Percentiles rank a stretch among this genome's conserved stretches.
Evolutionary conservation across 805 yeast genomes (phyloP).

Genomic region (Yamadazyma akitaensis): DNA sequence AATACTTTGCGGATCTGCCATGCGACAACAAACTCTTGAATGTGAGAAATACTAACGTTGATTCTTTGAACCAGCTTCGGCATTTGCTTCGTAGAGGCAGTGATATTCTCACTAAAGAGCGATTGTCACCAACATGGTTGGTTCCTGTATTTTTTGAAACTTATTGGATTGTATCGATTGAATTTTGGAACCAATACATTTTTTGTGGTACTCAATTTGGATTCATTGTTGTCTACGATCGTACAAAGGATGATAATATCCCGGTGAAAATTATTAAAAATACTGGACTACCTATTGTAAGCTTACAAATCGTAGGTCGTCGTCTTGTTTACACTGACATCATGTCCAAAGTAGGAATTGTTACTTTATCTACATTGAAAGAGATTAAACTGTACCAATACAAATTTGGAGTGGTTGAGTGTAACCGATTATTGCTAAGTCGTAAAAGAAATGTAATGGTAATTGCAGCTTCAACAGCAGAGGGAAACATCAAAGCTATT

Average conservation of each 20-base stretch:
- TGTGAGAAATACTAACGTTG: neutral
- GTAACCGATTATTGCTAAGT: neutral
- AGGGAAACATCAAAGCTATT: conserved; percentile 2
- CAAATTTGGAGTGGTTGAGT: conserved; percentile 7
- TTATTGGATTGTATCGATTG: conserved; percentile 24
- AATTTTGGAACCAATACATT: conserved; percentile 16
- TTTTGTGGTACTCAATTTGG: conserved; percentile 35
- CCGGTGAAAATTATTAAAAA: conserved; percentile 17
- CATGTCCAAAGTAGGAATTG: conserved; percentile 29
- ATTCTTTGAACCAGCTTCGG: conserved; percentile 4
- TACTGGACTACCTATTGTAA: conserved; percentile 25
- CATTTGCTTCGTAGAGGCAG: neutral
- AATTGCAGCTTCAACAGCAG: conserved; percentile 4
- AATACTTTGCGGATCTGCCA: conserved; percentile 3
- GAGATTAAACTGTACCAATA: conserved; percentile 2
- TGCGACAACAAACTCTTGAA: conserved; percentile 2
- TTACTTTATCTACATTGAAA: conserved; percentile 9
- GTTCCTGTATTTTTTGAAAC: conserved; percentile 1
- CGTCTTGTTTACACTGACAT: conserved; percentile 26
- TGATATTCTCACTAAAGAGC: neutral
- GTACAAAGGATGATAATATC: neutral
- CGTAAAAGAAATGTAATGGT: neutral
- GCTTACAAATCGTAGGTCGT: conserved; percentile 15
- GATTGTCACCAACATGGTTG: conserved; percentile 15
- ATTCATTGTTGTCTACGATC: conserved; percentile 20